A percentile compares a stretch with the other conserved stretches of the same genome.
phyloP scores from a whole-genome alignment of 139 green algal genomes.

The Haematococcus lacustris region DNA sequence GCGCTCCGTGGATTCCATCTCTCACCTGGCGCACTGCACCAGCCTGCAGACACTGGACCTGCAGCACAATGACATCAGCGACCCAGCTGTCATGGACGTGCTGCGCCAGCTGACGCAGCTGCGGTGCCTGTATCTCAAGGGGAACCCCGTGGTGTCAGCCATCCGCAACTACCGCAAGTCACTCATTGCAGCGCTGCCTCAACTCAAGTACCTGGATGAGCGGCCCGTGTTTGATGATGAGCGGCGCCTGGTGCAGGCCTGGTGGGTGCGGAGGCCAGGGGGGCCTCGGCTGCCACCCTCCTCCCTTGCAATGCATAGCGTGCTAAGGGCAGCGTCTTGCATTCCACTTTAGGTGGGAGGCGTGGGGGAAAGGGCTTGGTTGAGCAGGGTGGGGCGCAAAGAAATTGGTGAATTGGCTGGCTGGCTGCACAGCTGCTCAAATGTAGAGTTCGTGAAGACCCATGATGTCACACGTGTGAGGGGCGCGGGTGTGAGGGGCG shows the following conservation, averaged over 20 bases:
- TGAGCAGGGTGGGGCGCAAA: no score
- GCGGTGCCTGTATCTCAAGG: conserved; percentile 78
- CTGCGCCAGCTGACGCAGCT: conserved; percentile 56
- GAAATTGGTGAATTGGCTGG: no score
- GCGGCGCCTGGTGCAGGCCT: conserved; percentile 59
- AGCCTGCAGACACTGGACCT: conserved; percentile 61
- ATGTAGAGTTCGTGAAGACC: no score
- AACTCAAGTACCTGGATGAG: conserved; percentile 80
- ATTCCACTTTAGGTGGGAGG: no score
- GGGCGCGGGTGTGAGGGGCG: no score
- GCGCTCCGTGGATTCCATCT: conserved; percentile 23
- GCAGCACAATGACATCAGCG: conserved; percentile 63
- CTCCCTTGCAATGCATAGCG: no score
- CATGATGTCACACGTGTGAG: no score
- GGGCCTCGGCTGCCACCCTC: no score
- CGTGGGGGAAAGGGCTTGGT: no score
- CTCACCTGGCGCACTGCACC: conserved; percentile 33
- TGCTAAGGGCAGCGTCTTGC: no score
- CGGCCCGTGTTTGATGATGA: conserved; percentile 72
- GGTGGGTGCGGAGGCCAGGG: no score
- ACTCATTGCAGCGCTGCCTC: conserved; percentile 45
- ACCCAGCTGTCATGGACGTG: conserved; percentile 39
- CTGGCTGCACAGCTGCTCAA: no score
- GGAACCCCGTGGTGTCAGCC: conserved; percentile 67
- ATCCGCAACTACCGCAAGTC: conserved; percentile 72